Conservation (phyloP, 179 eudicot species). For the Silene vulgaris region DNA sequence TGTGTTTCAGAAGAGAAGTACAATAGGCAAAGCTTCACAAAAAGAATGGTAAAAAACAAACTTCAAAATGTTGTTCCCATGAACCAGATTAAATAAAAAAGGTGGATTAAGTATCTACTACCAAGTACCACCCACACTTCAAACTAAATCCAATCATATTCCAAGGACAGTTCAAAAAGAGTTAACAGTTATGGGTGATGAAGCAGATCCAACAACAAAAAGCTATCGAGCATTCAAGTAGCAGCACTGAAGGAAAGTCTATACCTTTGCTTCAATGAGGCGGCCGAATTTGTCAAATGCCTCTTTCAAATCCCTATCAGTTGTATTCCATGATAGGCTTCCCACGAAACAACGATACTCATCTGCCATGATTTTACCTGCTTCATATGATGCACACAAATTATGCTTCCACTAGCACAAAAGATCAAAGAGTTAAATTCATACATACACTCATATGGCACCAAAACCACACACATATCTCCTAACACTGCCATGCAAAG, state of each 20-base stretch:
- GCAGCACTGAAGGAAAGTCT: neutral
- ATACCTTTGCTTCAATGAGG: conserved; percentile 9
- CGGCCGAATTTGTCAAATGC: conserved; percentile 7
- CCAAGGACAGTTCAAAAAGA: neutral
- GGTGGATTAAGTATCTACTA: no score
- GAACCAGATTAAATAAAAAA: neutral
- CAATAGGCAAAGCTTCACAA: neutral
- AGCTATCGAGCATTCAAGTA: neutral
- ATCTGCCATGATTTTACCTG: conserved; percentile 4
- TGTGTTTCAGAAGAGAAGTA: neutral
- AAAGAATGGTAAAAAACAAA: neutral
- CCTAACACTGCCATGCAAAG: neutral
- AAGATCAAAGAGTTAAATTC: neutral
- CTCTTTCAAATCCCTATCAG: conserved; percentile 13
- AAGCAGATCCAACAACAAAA: neutral
- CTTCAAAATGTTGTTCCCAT: neutral
- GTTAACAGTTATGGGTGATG: neutral
- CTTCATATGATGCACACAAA: neutral
- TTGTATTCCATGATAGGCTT: conserved; percentile 11
- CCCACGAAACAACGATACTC: conserved; percentile 13
- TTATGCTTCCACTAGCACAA: neutral
- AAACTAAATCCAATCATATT: no score
- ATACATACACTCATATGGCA: neutral
- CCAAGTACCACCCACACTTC: no score
- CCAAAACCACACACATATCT: neutral